Base-by-base conservation (phyloP, 2,329 filamentous ascomycete genomes). In the Xylaria multiplex region DNA sequence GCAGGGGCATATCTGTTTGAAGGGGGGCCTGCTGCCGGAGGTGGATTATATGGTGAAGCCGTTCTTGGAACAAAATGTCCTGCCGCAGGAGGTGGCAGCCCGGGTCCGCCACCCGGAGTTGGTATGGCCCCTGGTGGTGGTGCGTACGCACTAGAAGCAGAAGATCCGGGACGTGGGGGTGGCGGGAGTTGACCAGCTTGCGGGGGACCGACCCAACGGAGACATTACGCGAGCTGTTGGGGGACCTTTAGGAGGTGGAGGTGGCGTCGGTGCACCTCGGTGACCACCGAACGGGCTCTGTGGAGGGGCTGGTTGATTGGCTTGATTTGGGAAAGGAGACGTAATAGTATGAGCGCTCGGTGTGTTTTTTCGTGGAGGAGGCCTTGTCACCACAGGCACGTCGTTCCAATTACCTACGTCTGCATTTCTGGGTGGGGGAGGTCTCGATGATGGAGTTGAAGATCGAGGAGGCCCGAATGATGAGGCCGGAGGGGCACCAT, bases 361-460 rank as follows among this genome's bases (percentile, higher is more conserved):
- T 0, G 95, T 97, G 52, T 85, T 85, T 76, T 90, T 88, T 71
- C 94, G 89, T 24, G 90, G 86, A 14, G 87, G 86, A n/a, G 91
- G 85, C 61, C 86, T 82, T 81, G 88, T 85, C 52, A 98, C 91
- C 74, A 97, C 86, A 1, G 96, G 96, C 58, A 96, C 91, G 78
- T 99, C 96, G 73, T 99, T 99, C 96, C 96, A 99, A 72, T 92
- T 91, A 32, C 90, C 88, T 69, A 90, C 90, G 69, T 91, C 90
- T 75, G 89, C 90, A 64, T 87, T 83, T 74, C 88, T 89, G 9
- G 92, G 88, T 19, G 92, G 88, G 24, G 93, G 90, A 46, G 88
- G 84, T 27, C 85, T 85, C 13, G 87, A 85, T 16, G 92, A 90
- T n/a, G 90, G 86, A 42, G 88, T 89, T 30, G 87, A 84, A 67